Evolutionary conservation across 441 rosid species (phyloP).

Genomic region (Croton laevigatus): DNA sequence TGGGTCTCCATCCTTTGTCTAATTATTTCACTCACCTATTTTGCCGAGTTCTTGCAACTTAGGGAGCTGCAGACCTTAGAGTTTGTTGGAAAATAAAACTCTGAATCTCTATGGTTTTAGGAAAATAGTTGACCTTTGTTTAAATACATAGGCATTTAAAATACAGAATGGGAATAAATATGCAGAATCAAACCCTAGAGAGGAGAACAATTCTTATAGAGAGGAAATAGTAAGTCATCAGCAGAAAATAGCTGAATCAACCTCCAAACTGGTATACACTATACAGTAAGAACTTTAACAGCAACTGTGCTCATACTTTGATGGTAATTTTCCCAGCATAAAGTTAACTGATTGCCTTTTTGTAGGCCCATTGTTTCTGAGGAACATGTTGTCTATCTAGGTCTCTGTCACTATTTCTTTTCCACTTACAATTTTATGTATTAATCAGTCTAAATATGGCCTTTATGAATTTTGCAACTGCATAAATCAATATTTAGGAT

Average conservation of each 20-base stretch:
- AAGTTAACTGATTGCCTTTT: slow-evolving; percentile 1
- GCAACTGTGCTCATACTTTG: background rate
- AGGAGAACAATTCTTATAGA: no score
- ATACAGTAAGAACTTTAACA: background rate
- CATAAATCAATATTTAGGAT: background rate
- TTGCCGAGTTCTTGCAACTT: no score
- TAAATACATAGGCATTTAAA: no score
- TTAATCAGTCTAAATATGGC: background rate
- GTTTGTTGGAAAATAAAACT: no score
- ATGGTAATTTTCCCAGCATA: background rate
- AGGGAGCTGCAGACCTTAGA: no score
- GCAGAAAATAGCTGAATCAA: background rate
- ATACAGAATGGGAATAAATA: no score
- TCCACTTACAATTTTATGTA: background rate
- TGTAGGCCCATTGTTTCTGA: background rate
- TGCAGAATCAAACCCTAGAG: no score
- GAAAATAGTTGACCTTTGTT: no score
- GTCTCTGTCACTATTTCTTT: background rate
- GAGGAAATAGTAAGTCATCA: background rate
- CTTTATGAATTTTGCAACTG: background rate
- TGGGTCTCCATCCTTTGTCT: no score
- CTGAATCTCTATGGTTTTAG: no score
- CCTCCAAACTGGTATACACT: background rate
- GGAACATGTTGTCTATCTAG: background rate
- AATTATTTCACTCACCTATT: no score